A percentile compares a stretch with the other conserved stretches of the same genome.
phyloP scores from a whole-genome alignment of 2,329 filamentous ascomycete species.

The Trichoderma citrinoviride region DNA sequence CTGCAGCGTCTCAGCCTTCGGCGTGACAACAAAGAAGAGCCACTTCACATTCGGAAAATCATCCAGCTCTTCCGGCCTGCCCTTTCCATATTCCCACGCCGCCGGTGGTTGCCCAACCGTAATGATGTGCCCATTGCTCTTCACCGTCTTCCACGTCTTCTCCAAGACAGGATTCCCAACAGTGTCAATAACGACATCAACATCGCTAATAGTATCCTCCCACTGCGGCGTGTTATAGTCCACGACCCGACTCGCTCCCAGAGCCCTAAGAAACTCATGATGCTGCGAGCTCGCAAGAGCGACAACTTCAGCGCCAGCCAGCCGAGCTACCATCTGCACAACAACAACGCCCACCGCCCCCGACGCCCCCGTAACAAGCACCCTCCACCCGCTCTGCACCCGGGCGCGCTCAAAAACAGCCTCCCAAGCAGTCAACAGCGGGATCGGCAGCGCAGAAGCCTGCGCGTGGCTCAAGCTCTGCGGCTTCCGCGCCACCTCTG shows the following conservation, averaged over 20 bases:
- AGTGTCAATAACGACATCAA: slow-evolving; percentile 36
- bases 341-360: slow-evolving; percentile 33
- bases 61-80: slow-evolving; percentile 24
- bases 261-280: slow-evolving; percentile 22
- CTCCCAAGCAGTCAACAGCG: slow-evolving; percentile 34
- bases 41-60: slow-evolving; percentile 27
- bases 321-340: slow-evolving; percentile 31
- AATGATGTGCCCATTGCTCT: slow-evolving; percentile 32
- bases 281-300: slow-evolving; percentile 31
- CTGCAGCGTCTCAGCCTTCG: slow-evolving; percentile 25
- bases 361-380: slow-evolving; percentile 34
- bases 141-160: slow-evolving; percentile 33
- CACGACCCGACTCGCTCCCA: slow-evolving; percentile 29
- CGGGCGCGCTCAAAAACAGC: slow-evolving; percentile 27
- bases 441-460: slow-evolving; percentile 35
- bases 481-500: slow-evolving; percentile 28
- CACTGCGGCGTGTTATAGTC: slow-evolving; percentile 30
- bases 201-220: slow-evolving; percentile 25
- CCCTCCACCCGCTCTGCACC: slow-evolving; percentile 19
- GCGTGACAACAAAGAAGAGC: slow-evolving; percentile 33
- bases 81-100: slow-evolving; percentile 31
- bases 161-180: slow-evolving; percentile 31
- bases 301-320: slow-evolving; percentile 29
- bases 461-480: slow-evolving; percentile 25
- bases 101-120: slow-evolving; percentile 38